Evolutionary conservation across 164 flowering plant species (phyloP), one percentile per base, ranked within the genome.

Genomic region (Umbellularia californica): DNA sequence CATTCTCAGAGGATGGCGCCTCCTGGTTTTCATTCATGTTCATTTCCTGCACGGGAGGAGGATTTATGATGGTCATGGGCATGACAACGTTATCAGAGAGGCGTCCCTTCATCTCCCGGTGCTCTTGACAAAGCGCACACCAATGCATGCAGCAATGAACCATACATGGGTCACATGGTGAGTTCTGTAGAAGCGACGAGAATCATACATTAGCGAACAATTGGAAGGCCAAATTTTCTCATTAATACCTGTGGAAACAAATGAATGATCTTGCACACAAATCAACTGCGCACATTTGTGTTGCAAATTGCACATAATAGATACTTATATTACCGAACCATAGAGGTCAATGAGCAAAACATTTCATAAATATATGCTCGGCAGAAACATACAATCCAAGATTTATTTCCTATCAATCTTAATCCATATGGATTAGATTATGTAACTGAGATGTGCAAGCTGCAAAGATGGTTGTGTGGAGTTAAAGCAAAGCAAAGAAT

Each of bases 81-180:
- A 82, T 80, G 41, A 72, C 87, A 35, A 78, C 35, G 68, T 88
- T 83, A n/a, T 93, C 96, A 1, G 98, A 86, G 11, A 93, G 87
- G 33, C 89, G 97, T 1, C 87, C 85, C 79, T 91, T 92, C 99
- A 92, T 91, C 85, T 93, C 98, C 76, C 99, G 76, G 85, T 95
- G 98, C 84, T 95, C 98, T 83, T 95, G 99, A 81, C 99, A 95
- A 75, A 93, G 68, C 3, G 99, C 99, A 81, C 99, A 93, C 92
- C 92, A 90, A 80, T 95, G 98, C 90, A 91, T 50, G 87, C 95
- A 93, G 83, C 97, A 93, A 77, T 95, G 95, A 68, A 91, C 96
- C 87, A 89, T 14, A 82, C 98, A 93, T 22, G 97, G 99, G 68
- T 95, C 99, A 77, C 99, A 95, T 0, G 98, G 99, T 1, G 98